Conservation (phyloP, 345 rosid species). For the Camelina laxa region DNA sequence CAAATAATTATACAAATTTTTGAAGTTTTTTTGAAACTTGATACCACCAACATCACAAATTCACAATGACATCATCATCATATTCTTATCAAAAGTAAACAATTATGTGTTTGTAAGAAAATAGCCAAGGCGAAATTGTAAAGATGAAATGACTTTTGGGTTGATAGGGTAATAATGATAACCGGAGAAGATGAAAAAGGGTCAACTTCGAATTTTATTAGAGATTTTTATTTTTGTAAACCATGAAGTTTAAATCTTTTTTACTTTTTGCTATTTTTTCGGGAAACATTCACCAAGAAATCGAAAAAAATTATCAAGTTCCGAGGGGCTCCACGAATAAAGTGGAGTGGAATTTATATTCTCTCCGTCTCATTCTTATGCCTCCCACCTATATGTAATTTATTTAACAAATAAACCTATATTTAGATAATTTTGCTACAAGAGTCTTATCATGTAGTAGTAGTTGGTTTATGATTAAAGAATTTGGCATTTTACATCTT, state of each 20-base stretch:
- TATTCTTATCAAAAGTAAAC: constrained; percentile 1
- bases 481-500: constrained; percentile 8
- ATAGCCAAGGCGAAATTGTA: constrained; percentile 17
- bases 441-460: constrained; percentile 8
- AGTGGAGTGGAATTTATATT: constrained; percentile 33
- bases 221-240: constrained; percentile 2
- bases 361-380: constrained; percentile 22
- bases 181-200: constrained; percentile 7
- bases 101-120: not conserved
- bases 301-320: constrained; percentile 24
- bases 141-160: constrained; percentile 15
- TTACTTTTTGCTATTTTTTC: constrained; percentile 32
- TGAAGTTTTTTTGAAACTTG: constrained; percentile 15
- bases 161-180: constrained; percentile 28
- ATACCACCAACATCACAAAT: constrained; percentile 36
- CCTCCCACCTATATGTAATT: constrained; percentile 18
- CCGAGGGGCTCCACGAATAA: constrained; percentile 40
- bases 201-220: not conserved
- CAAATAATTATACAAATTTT: constrained; percentile 20
- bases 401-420: not conserved
- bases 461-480: not conserved
- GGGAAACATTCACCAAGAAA: constrained; percentile 39
- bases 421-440: not conserved
- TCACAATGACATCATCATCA: constrained; percentile 30
- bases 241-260: constrained; percentile 21